phyloP scores from a whole-genome alignment of 176 grass and related monocot species.

The Pontederia paniculata region DNA sequence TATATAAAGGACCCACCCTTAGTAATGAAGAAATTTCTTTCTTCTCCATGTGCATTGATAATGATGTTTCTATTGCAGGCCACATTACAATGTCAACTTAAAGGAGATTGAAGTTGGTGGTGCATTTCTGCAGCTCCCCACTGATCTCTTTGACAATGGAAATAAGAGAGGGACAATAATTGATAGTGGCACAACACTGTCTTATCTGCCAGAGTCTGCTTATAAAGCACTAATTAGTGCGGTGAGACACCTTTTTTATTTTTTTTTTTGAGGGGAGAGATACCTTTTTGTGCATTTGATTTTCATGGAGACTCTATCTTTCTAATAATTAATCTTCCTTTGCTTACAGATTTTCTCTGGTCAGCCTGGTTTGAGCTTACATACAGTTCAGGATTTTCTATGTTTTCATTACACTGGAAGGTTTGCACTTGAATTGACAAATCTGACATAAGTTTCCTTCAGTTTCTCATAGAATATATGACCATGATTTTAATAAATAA shows the following conservation, averaged over 20 bases:
- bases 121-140: conserved; percentile 44
- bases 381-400: conserved; percentile 35
- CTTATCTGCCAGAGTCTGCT: conserved; percentile 62
- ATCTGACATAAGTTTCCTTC: too few species aligned
- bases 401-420: conserved; percentile 78
- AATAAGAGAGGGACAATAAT: conserved; percentile 72
- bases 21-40: too few species aligned
- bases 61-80: conserved; percentile 25
- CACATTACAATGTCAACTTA: conserved; percentile 88
- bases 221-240: conserved; percentile 36
- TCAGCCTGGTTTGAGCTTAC: conserved; percentile 32
- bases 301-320: background rate
- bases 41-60: background rate
- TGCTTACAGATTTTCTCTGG: conserved; percentile 54
- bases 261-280: conserved; percentile 5
- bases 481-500: too few species aligned
- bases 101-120: conserved; percentile 60
- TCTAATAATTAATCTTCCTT: conserved; percentile 10
- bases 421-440: conserved; percentile 16
- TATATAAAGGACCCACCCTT: too few species aligned
- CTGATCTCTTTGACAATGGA: conserved; percentile 35
- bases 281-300: background rate
- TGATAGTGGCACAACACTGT: conserved; percentile 87
- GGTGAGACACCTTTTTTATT: conserved; percentile 30
- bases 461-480: too few species aligned